Evolutionary conservation across 805 yeast species (phyloP).

Genomic region (Nakazawaea peltata): DNA sequence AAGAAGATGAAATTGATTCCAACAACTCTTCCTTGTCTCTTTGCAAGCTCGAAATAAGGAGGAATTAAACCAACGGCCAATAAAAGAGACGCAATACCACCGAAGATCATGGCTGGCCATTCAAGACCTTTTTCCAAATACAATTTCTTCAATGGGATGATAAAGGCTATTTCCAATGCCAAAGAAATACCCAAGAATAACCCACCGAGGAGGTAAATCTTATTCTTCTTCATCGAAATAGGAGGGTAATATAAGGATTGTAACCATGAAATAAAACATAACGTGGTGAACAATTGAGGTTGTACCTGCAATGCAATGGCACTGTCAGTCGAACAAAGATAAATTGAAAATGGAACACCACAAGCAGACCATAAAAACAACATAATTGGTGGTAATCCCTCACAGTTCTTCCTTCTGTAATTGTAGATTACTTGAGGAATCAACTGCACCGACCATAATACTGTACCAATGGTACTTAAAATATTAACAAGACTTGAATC

Average conservation of each 20-base stretch:
- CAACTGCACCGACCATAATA: conserved; percentile 88
- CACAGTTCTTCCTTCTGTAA: conserved; percentile 64
- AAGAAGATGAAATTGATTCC: conserved; percentile 85
- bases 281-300: conserved; percentile 73
- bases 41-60: conserved; percentile 78
- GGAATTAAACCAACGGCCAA: conserved; percentile 78
- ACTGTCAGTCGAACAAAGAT: conserved; percentile 63
- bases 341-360: conserved; percentile 84
- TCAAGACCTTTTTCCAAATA: conserved; percentile 27
- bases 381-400: conserved; percentile 87
- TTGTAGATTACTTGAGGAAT: conserved; percentile 71
- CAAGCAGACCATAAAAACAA: conserved; percentile 75
- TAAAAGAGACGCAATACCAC: conserved; percentile 69
- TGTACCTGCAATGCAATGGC: conserved; percentile 77
- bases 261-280: conserved; percentile 58
- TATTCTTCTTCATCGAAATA: conserved; percentile 2
- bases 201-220: conserved; percentile 22
- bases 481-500: conserved; percentile 51
- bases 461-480: conserved; percentile 83
- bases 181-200: conserved; percentile 35
- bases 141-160: conserved; percentile 58
- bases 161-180: conserved; percentile 64
- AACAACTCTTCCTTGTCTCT: conserved; percentile 75
- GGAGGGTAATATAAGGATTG: conserved; percentile 46
- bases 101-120: conserved; percentile 81